A percentile compares a stretch with the other conserved stretches of the same genome.
Conservation (phyloP, 768 basidiomycete species). For the Amanita fuliginea region DNA sequence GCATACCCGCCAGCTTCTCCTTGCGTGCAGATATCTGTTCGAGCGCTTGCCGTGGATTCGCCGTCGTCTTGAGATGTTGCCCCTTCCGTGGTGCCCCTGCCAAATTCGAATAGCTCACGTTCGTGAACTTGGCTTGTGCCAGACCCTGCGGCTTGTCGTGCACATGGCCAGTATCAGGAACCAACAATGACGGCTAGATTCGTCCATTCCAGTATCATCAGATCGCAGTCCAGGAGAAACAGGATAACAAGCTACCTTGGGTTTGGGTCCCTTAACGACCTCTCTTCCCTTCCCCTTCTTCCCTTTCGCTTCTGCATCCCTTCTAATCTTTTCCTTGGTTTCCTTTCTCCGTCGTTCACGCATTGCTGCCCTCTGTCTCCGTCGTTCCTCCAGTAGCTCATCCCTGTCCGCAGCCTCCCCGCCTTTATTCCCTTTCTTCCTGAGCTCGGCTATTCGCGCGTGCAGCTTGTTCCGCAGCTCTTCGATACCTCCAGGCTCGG, state of each 20-base stretch:
- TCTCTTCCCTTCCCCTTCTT: conserved; percentile 28
- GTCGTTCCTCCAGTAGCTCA: conserved; percentile 71
- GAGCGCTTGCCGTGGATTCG: conserved; percentile 82
- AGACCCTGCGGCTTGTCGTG: conserved; percentile 18
- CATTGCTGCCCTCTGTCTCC: conserved; percentile 68
- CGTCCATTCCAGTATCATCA: not conserved
- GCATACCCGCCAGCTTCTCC: conserved; percentile 62
- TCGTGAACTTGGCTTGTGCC: conserved; percentile 37
- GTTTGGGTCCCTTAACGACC: conserved; percentile 29
- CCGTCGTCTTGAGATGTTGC: conserved; percentile 51
- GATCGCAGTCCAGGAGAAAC: not conserved
- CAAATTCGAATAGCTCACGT: conserved; percentile 58
- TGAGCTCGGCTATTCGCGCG: conserved; percentile 60
- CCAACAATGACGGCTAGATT: conserved; percentile 58
- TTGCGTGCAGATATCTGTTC: conserved; percentile 68
- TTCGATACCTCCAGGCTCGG: conserved; percentile 47
- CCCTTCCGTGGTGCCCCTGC: conserved; percentile 43
- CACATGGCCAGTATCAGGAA: conserved; percentile 35
- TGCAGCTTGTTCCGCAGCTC: conserved; percentile 66
- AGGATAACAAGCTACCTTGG: conserved; percentile 37
- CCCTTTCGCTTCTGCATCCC: conserved; percentile 49
- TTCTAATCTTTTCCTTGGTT: conserved; percentile 71
- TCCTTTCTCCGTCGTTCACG: conserved; percentile 79
- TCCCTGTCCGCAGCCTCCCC: conserved; percentile 58
- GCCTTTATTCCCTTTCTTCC: conserved; percentile 23